phyloP scores from a whole-genome alignment of 345 rosid species.

The Lagerstroemia speciosa region DNA sequence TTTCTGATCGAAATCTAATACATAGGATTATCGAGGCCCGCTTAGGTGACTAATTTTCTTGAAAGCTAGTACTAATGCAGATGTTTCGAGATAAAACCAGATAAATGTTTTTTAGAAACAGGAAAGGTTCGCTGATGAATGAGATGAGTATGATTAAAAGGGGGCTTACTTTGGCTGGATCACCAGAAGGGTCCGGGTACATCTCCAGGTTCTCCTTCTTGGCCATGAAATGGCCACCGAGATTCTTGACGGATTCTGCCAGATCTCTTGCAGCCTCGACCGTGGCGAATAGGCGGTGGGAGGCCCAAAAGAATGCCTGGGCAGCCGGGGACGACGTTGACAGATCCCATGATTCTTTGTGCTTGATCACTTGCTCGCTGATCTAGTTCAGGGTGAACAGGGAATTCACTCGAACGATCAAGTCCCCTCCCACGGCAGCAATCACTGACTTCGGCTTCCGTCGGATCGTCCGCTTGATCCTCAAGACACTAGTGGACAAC shows the following conservation, averaged over 20 bases:
- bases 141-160: no score
- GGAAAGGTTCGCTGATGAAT: no score
- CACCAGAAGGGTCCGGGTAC: conserved; percentile 65
- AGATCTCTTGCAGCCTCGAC: conserved; percentile 61
- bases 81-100: no score
- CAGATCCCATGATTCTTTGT: no score
- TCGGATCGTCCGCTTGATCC: conserved; percentile 65
- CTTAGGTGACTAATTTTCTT: no score
- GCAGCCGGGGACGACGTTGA: conserved; percentile 50
- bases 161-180: conserved; percentile 75
- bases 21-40: neutral
- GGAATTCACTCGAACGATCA: conserved; percentile 50
- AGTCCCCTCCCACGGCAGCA: conserved; percentile 42
- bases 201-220: no score
- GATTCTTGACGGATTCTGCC: conserved; percentile 32
- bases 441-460: conserved; percentile 58
- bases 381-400: conserved; percentile 69
- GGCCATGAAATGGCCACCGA: no score
- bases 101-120: no score
- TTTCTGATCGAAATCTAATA: no score
- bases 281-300: conserved; percentile 51
- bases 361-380: no score
- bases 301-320: conserved; percentile 74
- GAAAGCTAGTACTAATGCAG: no score
- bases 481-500: conserved; percentile 65